phyloP scores from a whole-genome alignment of 2,329 filamentous ascomycete genomes.

The Aspergillus versicolor region DNA sequence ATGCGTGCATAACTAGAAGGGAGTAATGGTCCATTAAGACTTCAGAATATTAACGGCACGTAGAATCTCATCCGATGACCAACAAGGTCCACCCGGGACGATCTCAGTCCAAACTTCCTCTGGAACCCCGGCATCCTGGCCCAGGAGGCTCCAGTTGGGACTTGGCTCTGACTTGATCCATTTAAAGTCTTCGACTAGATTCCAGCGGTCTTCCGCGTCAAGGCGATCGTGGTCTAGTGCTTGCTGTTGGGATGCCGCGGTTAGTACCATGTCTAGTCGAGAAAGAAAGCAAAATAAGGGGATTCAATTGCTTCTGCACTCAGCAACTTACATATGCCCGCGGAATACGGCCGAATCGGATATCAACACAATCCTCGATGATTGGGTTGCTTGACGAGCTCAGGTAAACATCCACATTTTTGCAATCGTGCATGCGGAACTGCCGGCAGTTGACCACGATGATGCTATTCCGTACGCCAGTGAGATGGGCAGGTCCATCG shows the following conservation, averaged over 20 bases:
- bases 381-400: constrained; percentile 81
- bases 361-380: constrained; percentile 79
- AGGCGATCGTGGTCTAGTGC: constrained; percentile 31
- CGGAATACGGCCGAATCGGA: constrained; percentile 79
- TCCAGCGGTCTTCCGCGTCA: constrained; percentile 67
- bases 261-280: not conserved
- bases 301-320: not conserved
- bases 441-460: constrained; percentile 80
- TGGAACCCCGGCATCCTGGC: constrained; percentile 57
- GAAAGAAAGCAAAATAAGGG: not conserved
- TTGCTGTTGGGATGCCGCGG: constrained; percentile 18
- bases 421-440: constrained; percentile 87
- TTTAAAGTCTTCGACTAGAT: constrained; percentile 94
- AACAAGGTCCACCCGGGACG: constrained; percentile 62
- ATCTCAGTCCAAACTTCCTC: constrained; percentile 68
- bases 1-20: not conserved
- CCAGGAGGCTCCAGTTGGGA: constrained; percentile 80
- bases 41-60: constrained; percentile 31
- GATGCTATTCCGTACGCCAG: constrained; percentile 68
- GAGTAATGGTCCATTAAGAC: not conserved
- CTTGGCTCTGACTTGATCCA: constrained; percentile 86
- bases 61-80: constrained; percentile 66
- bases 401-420: constrained; percentile 78
- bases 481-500: constrained; percentile 79
- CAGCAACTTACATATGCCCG: constrained; percentile 61